Evolutionary conservation across 2,329 filamentous ascomycete genomes (phyloP), one percentile per base, ranked within the genome.

Genomic region (Fusarium penzigii): DNA sequence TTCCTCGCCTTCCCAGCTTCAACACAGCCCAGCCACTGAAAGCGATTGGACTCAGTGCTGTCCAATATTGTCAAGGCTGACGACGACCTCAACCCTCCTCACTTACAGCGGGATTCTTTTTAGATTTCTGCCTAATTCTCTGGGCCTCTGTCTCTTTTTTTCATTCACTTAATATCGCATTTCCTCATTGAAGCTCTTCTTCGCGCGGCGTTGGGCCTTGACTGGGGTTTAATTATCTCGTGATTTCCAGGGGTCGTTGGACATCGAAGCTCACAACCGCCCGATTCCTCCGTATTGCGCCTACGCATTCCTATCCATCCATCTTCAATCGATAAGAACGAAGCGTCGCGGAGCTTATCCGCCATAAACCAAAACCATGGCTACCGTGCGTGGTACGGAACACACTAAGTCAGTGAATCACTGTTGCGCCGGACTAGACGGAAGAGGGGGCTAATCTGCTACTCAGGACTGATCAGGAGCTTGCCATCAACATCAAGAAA

Each of bases 401-500:
- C 70, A 72, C 56, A 70, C 69, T 44, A 72, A 72, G 70, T 72
- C 40, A 25, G 68, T 66, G 41, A 48, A 48, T 53, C 48, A 56
- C 49, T 34, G 42, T 44, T 43, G 46, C 47, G 36, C 46, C 49
- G 44, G 44, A 43, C 25, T 17, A 42, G 14, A 38, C 17, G 43
- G 48, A 38, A 46, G 17, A 42, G 20, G 47, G 32, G 55, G 48
- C 59, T 64, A 47, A 62, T 59, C 43, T 42, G 32, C 14, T 50
- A 34, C 34, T 48, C 54, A 88, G 85, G 68, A 85, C 84, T 67
- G 86, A 89, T 68, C 79, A 82, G 63, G 86, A 89, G 70, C 79
- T 89, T 60, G 79, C 83, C 53, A 82, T 88, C 71, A 86, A 86
- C 71, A 88, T 89, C 63, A 80, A 81, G 68, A 89, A 89, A 69